Base-by-base conservation (phyloP, 179 eudicot genomes). In the Spinacia oleracea region DNA sequence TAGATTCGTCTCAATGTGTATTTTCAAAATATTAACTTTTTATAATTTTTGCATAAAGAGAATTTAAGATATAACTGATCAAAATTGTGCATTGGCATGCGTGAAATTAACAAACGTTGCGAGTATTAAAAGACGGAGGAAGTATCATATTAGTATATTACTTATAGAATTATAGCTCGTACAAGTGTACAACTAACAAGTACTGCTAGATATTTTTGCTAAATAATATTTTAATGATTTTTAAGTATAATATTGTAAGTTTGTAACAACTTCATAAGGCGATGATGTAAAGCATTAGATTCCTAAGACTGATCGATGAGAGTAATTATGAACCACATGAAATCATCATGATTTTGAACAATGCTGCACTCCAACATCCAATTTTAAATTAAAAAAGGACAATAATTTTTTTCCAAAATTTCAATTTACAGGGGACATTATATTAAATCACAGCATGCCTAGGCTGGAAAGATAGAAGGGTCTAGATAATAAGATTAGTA, bases 271-370 rank as follows among this genome's bases (percentile, higher is more conserved):
- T 45, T 72, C 2, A 15, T 6, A 72, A 34, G 20, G 34, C 34
- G 77, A 74, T 55, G 77, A 74, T 74, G 51, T 56, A 56, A 56
- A 74, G 67, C 78, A 62, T 62, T 25, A 75, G 70, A 75, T 75
- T 43, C 78, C 78, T 63, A 62, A 25, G 78, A 75, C 29, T 25
- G 16, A 38, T 3, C 15, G 16, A 38, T 3, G 14, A 43, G 8
- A 25, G 45, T 7, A 25, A 40, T 40, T 42, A 25, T 42, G 18
- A 62, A 45, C 27, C 70, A 75, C 78, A 75, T 62, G 78, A 60
- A 75, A 62, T 75, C 58, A 45, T 62, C 58, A 56, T 56, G 20
- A 9, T 18, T 20, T 20, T 32, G 35, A 55, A 53, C 27, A 40
- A 51, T 50, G 14, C 18, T 16, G 25, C n/a, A 48, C 60, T 12